phyloP scores from a whole-genome alignment of 1,284 basidiomycete species.

The Xerocomus cyaneibrunnescens region DNA sequence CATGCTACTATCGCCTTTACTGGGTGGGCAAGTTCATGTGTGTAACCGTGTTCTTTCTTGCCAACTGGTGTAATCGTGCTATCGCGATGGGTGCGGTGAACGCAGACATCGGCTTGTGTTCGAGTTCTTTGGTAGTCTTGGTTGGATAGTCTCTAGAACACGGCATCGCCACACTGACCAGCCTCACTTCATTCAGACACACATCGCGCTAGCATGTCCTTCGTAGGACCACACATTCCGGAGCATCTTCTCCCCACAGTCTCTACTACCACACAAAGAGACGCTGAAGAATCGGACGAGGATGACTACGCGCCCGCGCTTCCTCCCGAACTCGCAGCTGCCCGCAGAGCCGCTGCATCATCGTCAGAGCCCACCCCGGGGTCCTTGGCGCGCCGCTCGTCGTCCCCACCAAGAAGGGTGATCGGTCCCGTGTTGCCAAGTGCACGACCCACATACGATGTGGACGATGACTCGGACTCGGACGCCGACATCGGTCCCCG shows the following conservation, averaged over 20 bases:
- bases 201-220: slow-evolving; percentile 29
- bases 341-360: slow-evolving; percentile 28
- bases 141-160: neutral
- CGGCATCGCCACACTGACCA: neutral
- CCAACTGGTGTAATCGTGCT: no score
- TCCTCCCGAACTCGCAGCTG: slow-evolving; percentile 57
- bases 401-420: slow-evolving; percentile 30
- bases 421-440: slow-evolving; percentile 43
- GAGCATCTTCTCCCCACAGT: slow-evolving; percentile 19
- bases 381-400: slow-evolving; percentile 27
- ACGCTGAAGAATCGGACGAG: slow-evolving; percentile 52
- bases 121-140: no score
- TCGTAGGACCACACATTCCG: slow-evolving; percentile 51
- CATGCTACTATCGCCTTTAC: neutral
- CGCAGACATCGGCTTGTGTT: no score
- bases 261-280: slow-evolving; percentile 29
- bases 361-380: slow-evolving; percentile 18
- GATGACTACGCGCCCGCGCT: slow-evolving; percentile 62
- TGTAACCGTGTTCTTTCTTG: no score
- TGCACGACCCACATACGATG: slow-evolving; percentile 35
- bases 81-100: no score
- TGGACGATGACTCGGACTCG: slow-evolving; percentile 65
- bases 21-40: neutral
- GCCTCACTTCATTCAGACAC: no score
- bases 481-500: slow-evolving; percentile 79